A percentile compares a stretch with the other conserved stretches of the same genome.
These are phyloP conservation scores for Euphrasia arctica DNA, from an alignment of 305 asterid species.

Conservation along the genomic window DNA sequence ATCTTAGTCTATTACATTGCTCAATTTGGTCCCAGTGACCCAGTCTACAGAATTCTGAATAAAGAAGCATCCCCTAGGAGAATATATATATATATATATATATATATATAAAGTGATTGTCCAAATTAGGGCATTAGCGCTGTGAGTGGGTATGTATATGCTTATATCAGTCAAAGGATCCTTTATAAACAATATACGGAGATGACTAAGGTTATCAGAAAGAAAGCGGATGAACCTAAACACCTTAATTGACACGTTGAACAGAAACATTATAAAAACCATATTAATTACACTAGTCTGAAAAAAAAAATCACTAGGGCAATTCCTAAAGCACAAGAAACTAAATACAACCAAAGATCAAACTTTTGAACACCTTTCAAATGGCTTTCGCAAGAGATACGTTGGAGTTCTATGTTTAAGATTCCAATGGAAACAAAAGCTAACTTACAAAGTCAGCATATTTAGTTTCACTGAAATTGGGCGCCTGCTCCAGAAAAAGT, in stretches of 20 bases:
- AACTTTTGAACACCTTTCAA: conserved; percentile 19
- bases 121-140: too few species aligned
- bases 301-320: background rate
- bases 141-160: too few species aligned
- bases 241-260: background rate
- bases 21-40: too few species aligned
- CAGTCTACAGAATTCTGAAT: too few species aligned
- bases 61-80: too few species aligned
- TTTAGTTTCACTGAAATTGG: conserved; percentile 35
- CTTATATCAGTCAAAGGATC: background rate
- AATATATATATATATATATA: too few species aligned
- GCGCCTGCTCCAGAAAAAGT: conserved; percentile 62
- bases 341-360: background rate
- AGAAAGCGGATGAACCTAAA: background rate
- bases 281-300: background rate
- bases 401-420: conserved; percentile 18
- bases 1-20: too few species aligned
- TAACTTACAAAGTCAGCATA: conserved; percentile 55
- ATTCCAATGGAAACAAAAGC: conserved; percentile 19
- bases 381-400: conserved; percentile 13
- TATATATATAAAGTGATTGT: background rate
- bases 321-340: conserved; percentile 11
- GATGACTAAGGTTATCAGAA: background rate
- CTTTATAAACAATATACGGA: background rate
- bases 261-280: conserved; percentile 2